Evolutionary conservation across 164 flowering plant genomes (phyloP).

Genomic region (Cinnamomum micranthum): DNA sequence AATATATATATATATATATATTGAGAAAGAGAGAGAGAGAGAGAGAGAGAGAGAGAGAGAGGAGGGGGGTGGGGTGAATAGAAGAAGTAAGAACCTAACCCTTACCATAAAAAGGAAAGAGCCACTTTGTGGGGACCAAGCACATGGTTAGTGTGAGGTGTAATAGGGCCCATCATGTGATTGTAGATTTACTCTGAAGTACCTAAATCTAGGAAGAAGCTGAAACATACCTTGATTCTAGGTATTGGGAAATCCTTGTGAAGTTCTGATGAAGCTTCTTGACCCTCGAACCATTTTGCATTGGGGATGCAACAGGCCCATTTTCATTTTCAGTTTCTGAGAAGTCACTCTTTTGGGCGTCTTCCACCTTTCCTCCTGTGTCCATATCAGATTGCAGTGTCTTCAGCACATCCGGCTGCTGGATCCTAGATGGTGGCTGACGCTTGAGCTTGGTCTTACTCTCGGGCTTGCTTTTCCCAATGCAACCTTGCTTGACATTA

Average conservation of each 20-base stretch:
- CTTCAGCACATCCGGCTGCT: constrained; percentile 29
- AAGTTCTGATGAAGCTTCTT: constrained; percentile 41
- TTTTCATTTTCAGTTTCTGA: constrained; percentile 58
- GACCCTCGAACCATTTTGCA: constrained; percentile 19
- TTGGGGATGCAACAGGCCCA: constrained; percentile 24
- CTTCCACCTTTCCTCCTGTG: constrained; percentile 36
- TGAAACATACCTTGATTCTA: constrained; percentile 47
- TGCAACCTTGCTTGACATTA: constrained; percentile 59
- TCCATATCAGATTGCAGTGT: constrained; percentile 30
- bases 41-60: too few species aligned
- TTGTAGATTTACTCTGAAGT: too few species aligned
- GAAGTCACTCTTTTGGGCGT: constrained; percentile 38
- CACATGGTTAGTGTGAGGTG: too few species aligned
- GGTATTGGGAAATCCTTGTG: constrained; percentile 46
- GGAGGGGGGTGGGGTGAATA: too few species aligned
- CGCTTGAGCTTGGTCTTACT: constrained; percentile 45
- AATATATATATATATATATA: too few species aligned
- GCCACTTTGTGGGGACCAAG: too few species aligned
- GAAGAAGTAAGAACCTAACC: too few species aligned
- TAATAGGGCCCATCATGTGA: too few species aligned
- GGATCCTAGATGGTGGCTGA: constrained; percentile 38
- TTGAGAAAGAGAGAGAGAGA: too few species aligned
- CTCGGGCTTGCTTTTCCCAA: constrained; percentile 54
- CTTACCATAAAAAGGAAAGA: too few species aligned
- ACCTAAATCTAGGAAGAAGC: background rate